phyloP scores from a whole-genome alignment of 2,329 filamentous ascomycete species.

The Exophiala xenobiotica region DNA sequence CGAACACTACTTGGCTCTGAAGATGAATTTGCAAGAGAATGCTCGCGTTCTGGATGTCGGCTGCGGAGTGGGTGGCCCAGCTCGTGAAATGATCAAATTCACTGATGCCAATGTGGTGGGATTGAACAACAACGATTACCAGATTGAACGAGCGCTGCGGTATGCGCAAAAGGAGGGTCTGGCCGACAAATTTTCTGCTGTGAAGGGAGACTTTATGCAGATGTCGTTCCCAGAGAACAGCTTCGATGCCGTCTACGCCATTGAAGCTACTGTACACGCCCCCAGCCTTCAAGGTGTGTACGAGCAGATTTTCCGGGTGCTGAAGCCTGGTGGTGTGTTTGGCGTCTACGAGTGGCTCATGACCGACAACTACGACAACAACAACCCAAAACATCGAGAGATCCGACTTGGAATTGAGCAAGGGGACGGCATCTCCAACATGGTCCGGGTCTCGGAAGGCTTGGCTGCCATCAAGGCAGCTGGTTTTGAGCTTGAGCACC shows the following conservation, averaged over 20 bases:
- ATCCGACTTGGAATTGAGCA: conserved; percentile 94
- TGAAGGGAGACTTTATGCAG: conserved; percentile 99
- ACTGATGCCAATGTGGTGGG: conserved; percentile 84
- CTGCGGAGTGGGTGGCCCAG: conserved; percentile 93
- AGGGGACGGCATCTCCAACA: conserved; percentile 95
- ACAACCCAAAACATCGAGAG: conserved; percentile 79
- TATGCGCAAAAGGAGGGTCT: conserved; percentile 83
- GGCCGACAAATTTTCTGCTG: conserved; percentile 74
- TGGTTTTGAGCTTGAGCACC: conserved; percentile 77
- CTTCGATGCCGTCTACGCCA: conserved; percentile 95
- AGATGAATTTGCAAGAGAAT: conserved; percentile 78
- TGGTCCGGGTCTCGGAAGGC: conserved; percentile 83
- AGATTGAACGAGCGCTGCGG: conserved; percentile 86
- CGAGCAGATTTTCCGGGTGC: conserved; percentile 86
- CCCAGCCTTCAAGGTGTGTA: conserved; percentile 90
- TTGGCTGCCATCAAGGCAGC: conserved; percentile 79
- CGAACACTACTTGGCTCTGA: conserved; percentile 93
- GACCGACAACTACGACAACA: conserved; percentile 92
- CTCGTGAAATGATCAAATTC: conserved; percentile 95
- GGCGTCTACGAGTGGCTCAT: conserved; percentile 99
- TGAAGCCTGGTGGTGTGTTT: conserved; percentile 94
- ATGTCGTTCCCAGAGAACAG: conserved; percentile 90
- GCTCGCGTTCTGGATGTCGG: conserved; percentile 95
- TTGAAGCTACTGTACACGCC: conserved; percentile 95
- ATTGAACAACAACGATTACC: conserved; percentile 99